Conservation (phyloP, 2,329 filamentous ascomycete genomes). For the Colletotrichum gigasporum region DNA sequence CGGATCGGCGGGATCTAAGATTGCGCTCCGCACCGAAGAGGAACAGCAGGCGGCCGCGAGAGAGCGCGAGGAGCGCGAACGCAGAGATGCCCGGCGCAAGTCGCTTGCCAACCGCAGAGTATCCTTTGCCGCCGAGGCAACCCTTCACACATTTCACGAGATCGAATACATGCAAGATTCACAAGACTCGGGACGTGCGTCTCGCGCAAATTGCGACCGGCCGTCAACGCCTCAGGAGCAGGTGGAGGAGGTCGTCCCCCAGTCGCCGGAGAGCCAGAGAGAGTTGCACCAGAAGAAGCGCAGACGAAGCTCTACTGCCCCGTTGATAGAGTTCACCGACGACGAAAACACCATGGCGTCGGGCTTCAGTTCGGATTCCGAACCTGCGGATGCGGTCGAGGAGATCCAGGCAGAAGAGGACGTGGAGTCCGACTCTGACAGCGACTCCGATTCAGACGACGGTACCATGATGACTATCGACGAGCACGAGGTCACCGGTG, state of each 20-base stretch:
- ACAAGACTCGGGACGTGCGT: conserved; percentile 80
- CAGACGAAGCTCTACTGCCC: conserved; percentile 73
- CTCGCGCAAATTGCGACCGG: conserved; percentile 55
- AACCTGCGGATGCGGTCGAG: conserved; percentile 63
- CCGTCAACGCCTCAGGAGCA: conserved; percentile 72
- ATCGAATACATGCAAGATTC: conserved; percentile 90
- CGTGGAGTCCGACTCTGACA: conserved; percentile 52
- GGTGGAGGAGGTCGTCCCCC: conserved; percentile 63
- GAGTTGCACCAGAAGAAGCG: conserved; percentile 66
- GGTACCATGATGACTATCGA: conserved; percentile 86
- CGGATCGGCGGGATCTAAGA: conserved; percentile 58
- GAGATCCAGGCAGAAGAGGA: conserved; percentile 65
- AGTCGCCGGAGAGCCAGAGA: conserved; percentile 72
- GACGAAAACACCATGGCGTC: conserved; percentile 78
- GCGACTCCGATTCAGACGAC: conserved; percentile 76
- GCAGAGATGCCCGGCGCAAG: conserved; percentile 89
- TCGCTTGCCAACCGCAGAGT: conserved; percentile 93
- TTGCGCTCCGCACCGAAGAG: conserved; percentile 75
- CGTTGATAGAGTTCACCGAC: conserved; percentile 71
- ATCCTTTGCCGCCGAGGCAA: conserved; percentile 96
- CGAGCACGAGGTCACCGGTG: conserved; percentile 78
- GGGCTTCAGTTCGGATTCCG: conserved; percentile 77
- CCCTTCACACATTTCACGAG: conserved; percentile 95
- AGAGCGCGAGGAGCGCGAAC: conserved; percentile 76
- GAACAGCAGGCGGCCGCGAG: conserved; percentile 75